phyloP scores from a whole-genome alignment of 768 basidiomycete genomes.

The Sarcodon aspratus region DNA sequence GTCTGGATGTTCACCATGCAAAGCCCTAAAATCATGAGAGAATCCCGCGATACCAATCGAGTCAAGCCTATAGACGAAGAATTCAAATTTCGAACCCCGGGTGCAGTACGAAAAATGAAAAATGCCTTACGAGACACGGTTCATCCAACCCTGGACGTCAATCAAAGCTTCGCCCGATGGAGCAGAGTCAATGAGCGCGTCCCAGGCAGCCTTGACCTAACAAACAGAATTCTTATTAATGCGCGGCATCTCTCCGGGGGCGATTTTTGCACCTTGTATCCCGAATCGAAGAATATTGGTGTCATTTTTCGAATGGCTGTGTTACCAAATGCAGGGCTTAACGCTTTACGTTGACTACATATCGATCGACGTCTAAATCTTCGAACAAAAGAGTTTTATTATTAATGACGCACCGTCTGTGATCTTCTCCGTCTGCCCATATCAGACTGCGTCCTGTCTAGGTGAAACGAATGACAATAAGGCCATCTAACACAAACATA shows the following conservation, averaged over 20 bases:
- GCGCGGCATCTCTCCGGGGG: background rate
- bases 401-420: conserved; percentile 22
- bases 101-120: too few species aligned
- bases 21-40: conserved; percentile 41
- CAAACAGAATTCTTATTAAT: too few species aligned
- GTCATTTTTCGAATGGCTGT: conserved; percentile 35
- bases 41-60: conserved; percentile 49
- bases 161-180: conserved; percentile 18
- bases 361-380: conserved; percentile 10
- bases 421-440: conserved; percentile 30
- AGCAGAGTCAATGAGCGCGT: conserved; percentile 13
- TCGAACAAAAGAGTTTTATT: conserved; percentile 2
- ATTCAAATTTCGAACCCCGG: too few species aligned
- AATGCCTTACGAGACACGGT: conserved; percentile 26
- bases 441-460: conserved; percentile 26
- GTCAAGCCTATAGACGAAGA: conserved; percentile 30
- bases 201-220: conserved; percentile 26
- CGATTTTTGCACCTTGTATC: conserved; percentile 28
- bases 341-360: conserved; percentile 34
- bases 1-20: conserved; percentile 33
- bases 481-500: too few species aligned
- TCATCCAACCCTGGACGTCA: conserved; percentile 44
- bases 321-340: conserved; percentile 42
- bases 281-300: conserved; percentile 37
- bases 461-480: too few species aligned